Base-by-base conservation (phyloP, 2,329 filamentous ascomycete genomes). In the Colletotrichum melonis region DNA sequence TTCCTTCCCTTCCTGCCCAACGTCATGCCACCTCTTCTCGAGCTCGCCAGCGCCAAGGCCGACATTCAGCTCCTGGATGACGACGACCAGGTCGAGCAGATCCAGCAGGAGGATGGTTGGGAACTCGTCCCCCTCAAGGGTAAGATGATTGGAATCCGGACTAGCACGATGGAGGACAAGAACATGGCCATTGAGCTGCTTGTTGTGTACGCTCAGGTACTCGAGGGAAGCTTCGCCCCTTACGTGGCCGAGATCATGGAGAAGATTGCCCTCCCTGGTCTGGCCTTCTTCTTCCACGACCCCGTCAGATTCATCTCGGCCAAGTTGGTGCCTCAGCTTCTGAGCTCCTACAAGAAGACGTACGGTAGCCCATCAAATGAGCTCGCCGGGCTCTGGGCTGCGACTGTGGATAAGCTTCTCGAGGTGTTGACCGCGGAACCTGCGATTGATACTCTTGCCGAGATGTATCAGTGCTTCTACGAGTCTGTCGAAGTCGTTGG, bases 391-490 rank as follows among this genome's bases (percentile, higher is more conserved):
- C 89, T 99, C 62, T 99, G 97, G 97, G 89, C 89, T 74, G 92
- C 89, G 68, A 97, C 95, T 4, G 92, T 97, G 11, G 93, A 94
- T 78, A 98, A 98, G 85, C 89, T 98, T 46, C 91, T 99, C 12
- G 97, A 98, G 82, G 95, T 98, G 1, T 89, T 99, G 52, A 94
- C 93, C 74, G 95, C 95, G 0, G 97, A 99, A 85, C 96, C 97
- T 24, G 95, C 95, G 1, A 95, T 99, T 72, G 97, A 99, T 78
- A 98, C 97, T 0, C 89, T 99, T 59, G 96, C 97, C 1, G 97
- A 98, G 84, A 98, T 99, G 95, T 99, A 98, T 84, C 96, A 98
- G 83, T 99, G 97, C 86, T 99, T 99, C 87, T 99, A 99, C 82
- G 97, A 99, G 83, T 98, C 95, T 30, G 92, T 99, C 8, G 96